Conservation (phyloP, 2,329 filamentous ascomycete species). For the Fusarium sp. region DNA sequence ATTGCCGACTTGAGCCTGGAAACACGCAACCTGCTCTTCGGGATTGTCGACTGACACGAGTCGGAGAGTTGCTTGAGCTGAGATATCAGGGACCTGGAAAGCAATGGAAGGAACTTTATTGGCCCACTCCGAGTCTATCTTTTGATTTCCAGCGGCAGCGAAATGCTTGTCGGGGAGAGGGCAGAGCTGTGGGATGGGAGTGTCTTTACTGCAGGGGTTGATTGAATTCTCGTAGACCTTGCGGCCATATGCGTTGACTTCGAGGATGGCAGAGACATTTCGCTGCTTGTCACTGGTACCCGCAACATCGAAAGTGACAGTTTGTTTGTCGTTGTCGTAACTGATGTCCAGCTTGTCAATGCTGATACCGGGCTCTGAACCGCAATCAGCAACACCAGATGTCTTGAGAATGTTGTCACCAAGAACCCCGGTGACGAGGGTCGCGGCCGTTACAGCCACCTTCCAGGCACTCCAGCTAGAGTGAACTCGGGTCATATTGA, state of each 20-base stretch:
- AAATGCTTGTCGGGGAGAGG: constrained; percentile 84
- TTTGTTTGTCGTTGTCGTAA: constrained; percentile 80
- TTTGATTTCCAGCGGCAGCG: constrained; percentile 74
- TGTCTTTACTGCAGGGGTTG: constrained; percentile 79
- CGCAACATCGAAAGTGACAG: constrained; percentile 82
- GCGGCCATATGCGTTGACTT: constrained; percentile 85
- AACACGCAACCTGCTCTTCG: constrained; percentile 77
- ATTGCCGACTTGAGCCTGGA: constrained; percentile 83
- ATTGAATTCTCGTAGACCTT: constrained; percentile 82
- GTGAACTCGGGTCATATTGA: constrained; percentile 47
- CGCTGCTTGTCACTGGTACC: constrained; percentile 78
- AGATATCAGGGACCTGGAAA: constrained; percentile 89
- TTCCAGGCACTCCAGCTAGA: constrained; percentile 46
- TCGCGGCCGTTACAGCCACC: constrained; percentile 48
- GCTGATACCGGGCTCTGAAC: constrained; percentile 62
- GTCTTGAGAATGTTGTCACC: constrained; percentile 81
- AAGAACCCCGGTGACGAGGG: constrained; percentile 60
- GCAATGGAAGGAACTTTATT: constrained; percentile 86
- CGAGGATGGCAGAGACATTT: constrained; percentile 81
- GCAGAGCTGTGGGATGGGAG: constrained; percentile 79
- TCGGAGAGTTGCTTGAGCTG: constrained; percentile 83
- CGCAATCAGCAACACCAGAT: constrained; percentile 80
- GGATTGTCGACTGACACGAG: constrained; percentile 69
- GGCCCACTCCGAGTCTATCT: constrained; percentile 76
- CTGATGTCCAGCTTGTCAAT: constrained; percentile 80